These are phyloP conservation scores for Xerophyta viscosa DNA, from an alignment of 106 monocot species.

Conservation along the genomic window DNA sequence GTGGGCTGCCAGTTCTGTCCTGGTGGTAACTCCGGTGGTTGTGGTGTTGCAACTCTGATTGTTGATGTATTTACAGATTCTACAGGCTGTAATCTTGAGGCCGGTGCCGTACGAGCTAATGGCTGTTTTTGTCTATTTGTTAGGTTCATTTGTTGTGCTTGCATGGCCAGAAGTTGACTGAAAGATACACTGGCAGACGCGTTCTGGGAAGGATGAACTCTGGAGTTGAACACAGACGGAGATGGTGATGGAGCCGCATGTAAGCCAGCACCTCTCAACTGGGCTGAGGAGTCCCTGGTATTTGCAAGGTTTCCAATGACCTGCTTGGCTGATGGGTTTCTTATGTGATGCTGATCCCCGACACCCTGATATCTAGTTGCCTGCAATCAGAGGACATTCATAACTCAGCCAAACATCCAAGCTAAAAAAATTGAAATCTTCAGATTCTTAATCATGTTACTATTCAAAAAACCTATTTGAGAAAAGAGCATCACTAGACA, in stretches of 20 bases:
- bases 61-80: no score
- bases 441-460: no score
- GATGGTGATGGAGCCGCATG: constrained; percentile 9
- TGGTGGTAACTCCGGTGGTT: constrained; percentile 17
- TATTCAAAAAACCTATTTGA: no score
- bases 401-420: background rate
- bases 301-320: constrained; percentile 6
- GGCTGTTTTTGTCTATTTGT: background rate
- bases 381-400: background rate
- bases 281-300: constrained; percentile 2
- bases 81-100: no score
- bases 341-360: constrained; percentile 5
- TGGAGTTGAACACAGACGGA: background rate
- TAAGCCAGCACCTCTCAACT: constrained; percentile 10
- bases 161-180: background rate
- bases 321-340: constrained; percentile 7
- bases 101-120: background rate
- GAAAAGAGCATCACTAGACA: no score
- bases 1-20: constrained; percentile 65
- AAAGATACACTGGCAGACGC: background rate
- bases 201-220: background rate
- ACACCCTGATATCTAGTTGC: background rate
- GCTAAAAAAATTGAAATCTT: no score
- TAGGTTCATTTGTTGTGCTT: constrained; percentile 5
- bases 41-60: background rate